Evolutionary conservation across 345 rosid species (phyloP).

Genomic region (Triadica sebifera): DNA sequence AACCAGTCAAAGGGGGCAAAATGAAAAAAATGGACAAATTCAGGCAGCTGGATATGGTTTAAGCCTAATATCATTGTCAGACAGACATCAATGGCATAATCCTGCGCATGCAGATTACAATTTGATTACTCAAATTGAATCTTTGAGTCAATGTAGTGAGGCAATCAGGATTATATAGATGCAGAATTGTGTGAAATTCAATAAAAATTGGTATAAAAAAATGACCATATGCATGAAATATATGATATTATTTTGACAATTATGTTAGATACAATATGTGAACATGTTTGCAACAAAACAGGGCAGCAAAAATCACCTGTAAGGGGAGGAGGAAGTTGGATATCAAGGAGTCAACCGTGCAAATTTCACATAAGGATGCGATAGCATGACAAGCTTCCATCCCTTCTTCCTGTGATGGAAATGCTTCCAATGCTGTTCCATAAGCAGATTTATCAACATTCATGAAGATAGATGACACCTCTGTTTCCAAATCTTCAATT

Average conservation of each 20-base stretch:
- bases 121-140: neutral
- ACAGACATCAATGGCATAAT: neutral
- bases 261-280: neutral
- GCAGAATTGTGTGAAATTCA: neutral
- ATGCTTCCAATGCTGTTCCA: slow-evolving; percentile 55
- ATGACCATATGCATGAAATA: neutral
- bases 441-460: slow-evolving; percentile 48
- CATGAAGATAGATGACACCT: slow-evolving; percentile 18
- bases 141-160: neutral
- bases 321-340: slow-evolving; percentile 92
- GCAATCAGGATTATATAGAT: neutral
- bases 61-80: too few species aligned
- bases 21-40: too few species aligned
- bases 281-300: slow-evolving; percentile 2
- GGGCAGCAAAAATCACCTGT: slow-evolving; percentile 52
- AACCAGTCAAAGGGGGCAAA: too few species aligned
- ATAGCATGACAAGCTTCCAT: slow-evolving; percentile 92
- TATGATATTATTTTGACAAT: neutral
- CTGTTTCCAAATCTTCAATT: slow-evolving; percentile 25
- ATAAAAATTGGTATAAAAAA: neutral
- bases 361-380: slow-evolving; percentile 85
- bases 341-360: slow-evolving; percentile 85
- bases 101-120: neutral
- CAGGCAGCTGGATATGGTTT: too few species aligned
- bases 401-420: slow-evolving; percentile 53